Conservation (phyloP, 768 basidiomycete genomes). For the Leccinum subtestaceum region DNA sequence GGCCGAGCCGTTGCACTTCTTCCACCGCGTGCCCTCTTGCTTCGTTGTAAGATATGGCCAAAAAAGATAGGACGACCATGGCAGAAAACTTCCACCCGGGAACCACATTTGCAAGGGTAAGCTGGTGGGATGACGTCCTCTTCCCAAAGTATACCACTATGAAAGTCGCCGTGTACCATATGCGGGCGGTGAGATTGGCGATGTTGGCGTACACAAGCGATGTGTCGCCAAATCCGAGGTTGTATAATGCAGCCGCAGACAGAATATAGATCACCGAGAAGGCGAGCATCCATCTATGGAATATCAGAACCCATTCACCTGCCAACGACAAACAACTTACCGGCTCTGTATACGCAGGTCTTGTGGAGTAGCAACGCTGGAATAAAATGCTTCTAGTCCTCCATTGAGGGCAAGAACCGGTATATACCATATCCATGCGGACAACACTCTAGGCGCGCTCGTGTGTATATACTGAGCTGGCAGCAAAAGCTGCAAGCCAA, state of each 20-base stretch:
- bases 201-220: constrained; percentile 79
- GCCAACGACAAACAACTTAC: constrained; percentile 29
- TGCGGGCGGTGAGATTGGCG: constrained; percentile 59
- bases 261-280: constrained; percentile 70
- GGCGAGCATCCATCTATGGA: constrained; percentile 65
- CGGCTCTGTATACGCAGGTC: constrained; percentile 72
- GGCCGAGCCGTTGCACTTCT: constrained; percentile 14
- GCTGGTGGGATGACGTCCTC: constrained; percentile 10
- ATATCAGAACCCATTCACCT: constrained; percentile 1
- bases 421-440: constrained; percentile 83
- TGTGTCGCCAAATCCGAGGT: constrained; percentile 54
- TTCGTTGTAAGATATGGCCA: constrained; percentile 19
- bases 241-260: constrained; percentile 47
- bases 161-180: constrained; percentile 57
- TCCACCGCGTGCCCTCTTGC: constrained; percentile 15
- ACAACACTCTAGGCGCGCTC: constrained; percentile 75
- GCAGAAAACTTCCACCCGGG: constrained; percentile 30
- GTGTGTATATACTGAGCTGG: constrained; percentile 68
- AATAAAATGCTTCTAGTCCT: constrained; percentile 85
- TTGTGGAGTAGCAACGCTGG: constrained; percentile 64
- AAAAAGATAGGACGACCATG: constrained; percentile 23
- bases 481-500: constrained; percentile 66
- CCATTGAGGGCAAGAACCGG: constrained; percentile 91
- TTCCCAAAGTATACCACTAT: constrained; percentile 44
- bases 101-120: constrained; percentile 13